Percentiles rank a stretch among this genome's conserved stretches.
Evolutionary conservation across 1,284 basidiomycete species (phyloP).

Genomic region (Heterobasidion occidentale): DNA sequence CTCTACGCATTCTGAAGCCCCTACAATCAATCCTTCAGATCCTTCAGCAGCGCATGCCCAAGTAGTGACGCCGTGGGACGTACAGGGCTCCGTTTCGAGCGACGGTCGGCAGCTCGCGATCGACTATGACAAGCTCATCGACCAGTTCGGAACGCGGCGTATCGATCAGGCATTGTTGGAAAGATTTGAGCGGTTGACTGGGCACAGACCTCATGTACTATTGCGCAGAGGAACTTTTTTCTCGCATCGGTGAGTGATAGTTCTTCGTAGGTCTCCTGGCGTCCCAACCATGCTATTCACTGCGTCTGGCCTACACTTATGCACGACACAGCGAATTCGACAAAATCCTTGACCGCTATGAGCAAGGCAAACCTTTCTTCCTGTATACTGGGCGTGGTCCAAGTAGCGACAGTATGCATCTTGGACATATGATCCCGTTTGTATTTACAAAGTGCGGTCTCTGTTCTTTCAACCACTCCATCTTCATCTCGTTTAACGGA

Average conservation of each 20-base stretch:
- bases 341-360: conserved; percentile 90
- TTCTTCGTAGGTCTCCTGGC: not conserved
- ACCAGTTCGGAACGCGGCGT: conserved; percentile 88
- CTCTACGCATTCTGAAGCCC: not conserved
- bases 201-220: conserved; percentile 85
- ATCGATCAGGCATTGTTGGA: conserved; percentile 76
- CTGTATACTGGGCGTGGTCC: conserved; percentile 98
- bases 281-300: not conserved
- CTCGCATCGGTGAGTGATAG: conserved; percentile 76
- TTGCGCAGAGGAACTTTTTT: conserved; percentile 95
- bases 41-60: conserved; percentile 49
- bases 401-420: conserved; percentile 94
- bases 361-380: conserved; percentile 97
- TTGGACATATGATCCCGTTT: conserved; percentile 98
- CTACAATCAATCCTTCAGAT: conserved; percentile 26
- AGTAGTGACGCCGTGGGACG: conserved; percentile 96
- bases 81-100: conserved; percentile 83
- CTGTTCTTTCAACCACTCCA: not conserved
- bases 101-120: conserved; percentile 90
- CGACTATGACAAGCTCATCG: conserved; percentile 94
- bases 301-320: not conserved
- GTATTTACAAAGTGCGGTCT: conserved; percentile 85
- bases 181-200: conserved; percentile 90
- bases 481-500: not conserved
- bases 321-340: conserved; percentile 72